These are phyloP conservation scores for Ambrosiella beaveri DNA, from an alignment of 2,329 filamentous ascomycete genomes.

Conservation along the genomic window DNA sequence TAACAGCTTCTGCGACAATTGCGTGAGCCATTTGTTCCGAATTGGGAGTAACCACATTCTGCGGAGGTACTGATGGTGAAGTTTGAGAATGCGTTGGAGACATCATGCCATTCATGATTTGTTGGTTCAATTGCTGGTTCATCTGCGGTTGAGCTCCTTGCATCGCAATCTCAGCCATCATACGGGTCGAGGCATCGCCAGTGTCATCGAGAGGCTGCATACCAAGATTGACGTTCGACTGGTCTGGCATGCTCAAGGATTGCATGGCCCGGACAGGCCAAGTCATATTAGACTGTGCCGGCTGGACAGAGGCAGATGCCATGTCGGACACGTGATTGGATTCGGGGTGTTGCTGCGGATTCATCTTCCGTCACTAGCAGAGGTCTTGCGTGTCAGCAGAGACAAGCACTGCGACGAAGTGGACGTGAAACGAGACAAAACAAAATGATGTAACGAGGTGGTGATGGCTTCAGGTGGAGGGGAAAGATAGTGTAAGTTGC, in stretches of 20 bases:
- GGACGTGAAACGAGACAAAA: constrained; percentile 1
- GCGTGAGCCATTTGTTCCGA: background rate
- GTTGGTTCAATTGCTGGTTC: constrained; percentile 7
- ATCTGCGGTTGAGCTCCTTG: constrained; percentile 2
- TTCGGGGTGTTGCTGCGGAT: background rate
- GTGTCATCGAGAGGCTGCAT: constrained; percentile 6
- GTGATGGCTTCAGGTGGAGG: background rate
- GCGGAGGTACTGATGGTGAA: background rate
- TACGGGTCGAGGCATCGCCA: background rate
- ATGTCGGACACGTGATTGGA: constrained; percentile 3
- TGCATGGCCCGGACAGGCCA: constrained; percentile 1
- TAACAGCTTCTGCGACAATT: background rate
- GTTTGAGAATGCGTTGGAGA: constrained; percentile 9
- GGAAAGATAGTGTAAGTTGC: background rate
- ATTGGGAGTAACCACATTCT: background rate
- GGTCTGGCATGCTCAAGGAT: constrained; percentile 4
- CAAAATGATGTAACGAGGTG: constrained; percentile 2
- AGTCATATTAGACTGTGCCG: background rate
- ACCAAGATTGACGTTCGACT: constrained; percentile 1
- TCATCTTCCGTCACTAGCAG: background rate
- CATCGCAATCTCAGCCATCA: background rate
- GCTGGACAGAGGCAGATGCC: background rate
- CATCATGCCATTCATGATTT: constrained; percentile 8
- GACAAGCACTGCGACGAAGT: background rate
- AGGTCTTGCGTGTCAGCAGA: background rate